Evolutionary conservation across 306 rosid genomes (phyloP), one percentile per base, ranked within the genome.

Genomic region (Vicia villosa): DNA sequence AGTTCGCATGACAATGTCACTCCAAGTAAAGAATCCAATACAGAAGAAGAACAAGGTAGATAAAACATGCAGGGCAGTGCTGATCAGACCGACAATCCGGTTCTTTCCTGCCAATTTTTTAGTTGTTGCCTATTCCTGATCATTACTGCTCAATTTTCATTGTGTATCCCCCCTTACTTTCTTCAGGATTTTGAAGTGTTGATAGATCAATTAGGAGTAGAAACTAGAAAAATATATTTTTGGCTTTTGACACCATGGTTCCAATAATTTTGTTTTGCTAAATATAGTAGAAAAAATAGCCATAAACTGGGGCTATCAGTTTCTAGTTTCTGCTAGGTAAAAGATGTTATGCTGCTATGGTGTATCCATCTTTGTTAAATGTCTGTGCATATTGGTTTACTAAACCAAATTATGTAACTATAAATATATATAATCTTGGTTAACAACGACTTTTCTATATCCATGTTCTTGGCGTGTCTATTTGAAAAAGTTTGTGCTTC

Each of bases 1-100:
- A 80, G 75, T 43, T 46, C 77, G 58, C 68, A 79, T 15, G 34
- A 38, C 55, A 76, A 50, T 68, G 81, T 21, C 73, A 38, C 76
- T 22, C 78, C 79, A 2, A 63, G 40, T 54, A 75, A 78, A 10
- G 80, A 81, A 68, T 70, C 82, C 50, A 58, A 71, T 57, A 62
- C 7, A 34, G 38, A 74, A 28, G 70, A 75, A 68, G 79, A 74
- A 73, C 45, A 64, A 30, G 77, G 72, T 42, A n/a, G 46, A 59
- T 73, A 74, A 75, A 63, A 40, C 50, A 49, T 43, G 76, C 57
- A 43, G 76, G n/a, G 21, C 59, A 68, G 60, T 72, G 68, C 34
- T 62, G 20, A 12, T 13, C 60, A n/a, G 60, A 51, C 24, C 46
- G 22, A 2, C 64, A 42, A 21, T 67, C 36, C 43, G 14, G 19